These are phyloP conservation scores for Metschnikowia baotianmanensis DNA, from an alignment of 805 yeast genomes.

Conservation along the genomic window DNA sequence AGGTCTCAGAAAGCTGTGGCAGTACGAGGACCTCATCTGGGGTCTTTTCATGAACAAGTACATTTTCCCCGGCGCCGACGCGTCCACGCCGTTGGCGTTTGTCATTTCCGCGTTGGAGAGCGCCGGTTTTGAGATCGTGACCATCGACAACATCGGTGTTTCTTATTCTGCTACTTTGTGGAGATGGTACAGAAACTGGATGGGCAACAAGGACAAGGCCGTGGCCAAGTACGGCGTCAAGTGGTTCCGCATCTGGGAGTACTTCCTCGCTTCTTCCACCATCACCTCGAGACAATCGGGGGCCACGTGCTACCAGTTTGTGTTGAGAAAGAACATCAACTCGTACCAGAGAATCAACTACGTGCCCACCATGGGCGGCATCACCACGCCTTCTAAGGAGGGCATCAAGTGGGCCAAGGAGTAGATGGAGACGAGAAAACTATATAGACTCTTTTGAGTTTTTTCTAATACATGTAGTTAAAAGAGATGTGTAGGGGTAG, in stretches of 20 bases:
- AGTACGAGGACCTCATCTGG: slow-evolving; percentile 91
- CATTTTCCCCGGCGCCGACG: slow-evolving; percentile 97
- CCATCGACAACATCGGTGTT: slow-evolving; percentile 86
- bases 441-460: neutral
- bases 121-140: slow-evolving; percentile 81
- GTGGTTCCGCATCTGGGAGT: slow-evolving; percentile 95
- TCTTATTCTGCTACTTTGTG: slow-evolving; percentile 88
- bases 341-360: slow-evolving; percentile 80
- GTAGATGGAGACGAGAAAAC: neutral
- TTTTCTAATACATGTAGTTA: no score
- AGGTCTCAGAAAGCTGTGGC: slow-evolving; percentile 90
- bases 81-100: slow-evolving; percentile 88
- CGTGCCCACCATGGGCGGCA: slow-evolving; percentile 74
- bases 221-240: slow-evolving; percentile 77
- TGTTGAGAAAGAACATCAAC: slow-evolving; percentile 85
- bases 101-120: slow-evolving; percentile 75
- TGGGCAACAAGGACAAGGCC: slow-evolving; percentile 74
- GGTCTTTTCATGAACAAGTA: slow-evolving; percentile 95
- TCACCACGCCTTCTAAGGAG: slow-evolving; percentile 55
- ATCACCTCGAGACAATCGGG: slow-evolving; percentile 91
- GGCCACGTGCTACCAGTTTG: slow-evolving; percentile 88
- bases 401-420: slow-evolving; percentile 58
- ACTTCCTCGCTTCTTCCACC: slow-evolving; percentile 76
- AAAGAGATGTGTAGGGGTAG: no score
- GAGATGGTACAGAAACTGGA: slow-evolving; percentile 96